Conservation (phyloP, 1,139 yeast genomes). For the Hanseniaspora gamundiae region DNA sequence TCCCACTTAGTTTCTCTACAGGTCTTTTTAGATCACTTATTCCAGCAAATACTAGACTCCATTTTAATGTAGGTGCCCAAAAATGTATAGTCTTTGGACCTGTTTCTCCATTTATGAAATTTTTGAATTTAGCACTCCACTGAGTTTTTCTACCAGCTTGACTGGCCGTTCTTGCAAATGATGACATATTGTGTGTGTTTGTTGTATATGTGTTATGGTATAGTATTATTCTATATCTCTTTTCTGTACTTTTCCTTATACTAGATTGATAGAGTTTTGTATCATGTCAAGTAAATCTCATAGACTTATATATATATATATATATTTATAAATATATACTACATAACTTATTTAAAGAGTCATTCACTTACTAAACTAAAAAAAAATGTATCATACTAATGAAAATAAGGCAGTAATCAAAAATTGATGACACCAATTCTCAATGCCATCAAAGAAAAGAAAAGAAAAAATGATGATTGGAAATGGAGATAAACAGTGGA, state of each 20-base stretch:
- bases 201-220: background rate
- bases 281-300: too few species aligned
- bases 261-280: too few species aligned
- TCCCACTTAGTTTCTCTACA: slow-evolving; percentile 80
- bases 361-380: too few species aligned
- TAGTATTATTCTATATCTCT: background rate
- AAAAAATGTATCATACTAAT: too few species aligned
- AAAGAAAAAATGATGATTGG: too few species aligned
- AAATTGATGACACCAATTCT: too few species aligned
- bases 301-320: too few species aligned
- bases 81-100: slow-evolving; percentile 95
- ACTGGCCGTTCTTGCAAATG: background rate
- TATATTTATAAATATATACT: too few species aligned
- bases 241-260: background rate
- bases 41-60: slow-evolving; percentile 90
- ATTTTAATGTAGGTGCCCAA: slow-evolving; percentile 50
- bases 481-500: too few species aligned
- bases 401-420: too few species aligned
- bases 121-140: slow-evolving; percentile 31
- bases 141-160: background rate
- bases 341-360: too few species aligned
- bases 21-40: slow-evolving; percentile 79
- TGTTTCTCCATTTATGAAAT: slow-evolving; percentile 73
- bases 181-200: background rate
- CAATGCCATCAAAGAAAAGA: too few species aligned